phyloP scores from a whole-genome alignment of 805 yeast species.

The Metschnikowia kunwiensis region DNA sequence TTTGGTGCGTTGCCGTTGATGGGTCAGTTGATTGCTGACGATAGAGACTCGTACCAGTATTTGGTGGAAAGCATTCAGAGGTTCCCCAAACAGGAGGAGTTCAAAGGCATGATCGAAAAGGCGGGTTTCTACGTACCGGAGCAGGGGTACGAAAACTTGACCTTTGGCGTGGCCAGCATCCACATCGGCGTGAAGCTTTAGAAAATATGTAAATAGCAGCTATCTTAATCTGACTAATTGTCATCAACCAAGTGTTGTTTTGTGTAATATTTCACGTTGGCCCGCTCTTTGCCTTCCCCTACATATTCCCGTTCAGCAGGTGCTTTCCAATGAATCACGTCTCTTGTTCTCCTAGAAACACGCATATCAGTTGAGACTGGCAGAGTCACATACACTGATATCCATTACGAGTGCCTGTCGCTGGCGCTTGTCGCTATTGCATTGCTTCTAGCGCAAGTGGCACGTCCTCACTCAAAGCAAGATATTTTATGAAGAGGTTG shows the following conservation, averaged over 20 bases:
- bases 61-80: constrained; percentile 89
- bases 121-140: constrained; percentile 91
- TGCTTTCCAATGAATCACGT: no score
- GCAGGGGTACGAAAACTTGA: constrained; percentile 87
- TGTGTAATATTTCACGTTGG: no score
- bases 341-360: no score
- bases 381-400: no score
- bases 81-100: constrained; percentile 90
- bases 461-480: constrained; percentile 34
- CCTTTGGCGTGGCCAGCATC: constrained; percentile 93
- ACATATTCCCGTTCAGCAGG: no score
- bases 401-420: no score
- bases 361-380: no score
- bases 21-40: constrained; percentile 95
- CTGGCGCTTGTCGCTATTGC: no score
- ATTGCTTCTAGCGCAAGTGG: constrained; percentile 20
- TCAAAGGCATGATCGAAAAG: constrained; percentile 85
- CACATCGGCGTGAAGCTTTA: constrained; percentile 91
- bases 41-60: constrained; percentile 93
- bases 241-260: no score
- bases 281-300: no score
- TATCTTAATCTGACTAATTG: no score
- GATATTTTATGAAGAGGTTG: constrained; percentile 27
- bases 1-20: constrained; percentile 83
- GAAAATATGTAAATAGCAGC: no score